phyloP scores from a whole-genome alignment of 176 grass and related monocot genomes.

The Oryza brachyantha region DNA sequence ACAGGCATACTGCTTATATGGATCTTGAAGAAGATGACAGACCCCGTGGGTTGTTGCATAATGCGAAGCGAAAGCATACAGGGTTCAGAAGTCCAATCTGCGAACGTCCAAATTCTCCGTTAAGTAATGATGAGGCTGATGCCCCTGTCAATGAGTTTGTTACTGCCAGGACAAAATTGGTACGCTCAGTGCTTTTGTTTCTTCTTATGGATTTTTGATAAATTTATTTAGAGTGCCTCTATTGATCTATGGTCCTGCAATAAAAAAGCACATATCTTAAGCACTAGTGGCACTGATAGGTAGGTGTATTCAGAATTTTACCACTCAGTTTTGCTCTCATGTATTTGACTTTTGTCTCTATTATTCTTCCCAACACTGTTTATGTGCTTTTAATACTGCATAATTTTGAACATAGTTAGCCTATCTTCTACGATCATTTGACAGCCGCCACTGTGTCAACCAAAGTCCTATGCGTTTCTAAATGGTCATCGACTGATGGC shows the following conservation, averaged over 20 bases:
- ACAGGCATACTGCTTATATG: constrained; percentile 34
- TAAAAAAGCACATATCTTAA: not conserved
- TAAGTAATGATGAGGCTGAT: constrained; percentile 73
- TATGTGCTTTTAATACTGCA: not conserved
- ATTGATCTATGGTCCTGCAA: not conserved
- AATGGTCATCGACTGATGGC: not conserved
- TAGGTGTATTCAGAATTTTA: not conserved
- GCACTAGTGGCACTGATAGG: not conserved
- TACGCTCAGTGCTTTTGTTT: constrained; percentile 28
- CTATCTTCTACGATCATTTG: not conserved
- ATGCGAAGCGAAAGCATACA: constrained; percentile 58
- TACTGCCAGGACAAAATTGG: constrained; percentile 88
- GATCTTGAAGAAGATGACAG: constrained; percentile 52
- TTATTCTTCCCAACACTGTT: not conserved
- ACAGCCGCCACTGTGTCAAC: not conserved
- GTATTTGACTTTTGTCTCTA: not conserved
- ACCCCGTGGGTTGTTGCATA: constrained; percentile 35
- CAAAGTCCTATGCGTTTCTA: not conserved
- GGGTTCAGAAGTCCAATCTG: constrained; percentile 94
- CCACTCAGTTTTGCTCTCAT: not conserved
- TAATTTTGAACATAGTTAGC: constrained; percentile 1
- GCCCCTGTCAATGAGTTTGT: constrained; percentile 54
- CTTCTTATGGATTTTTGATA: not conserved
- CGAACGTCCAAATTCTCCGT: constrained; percentile 68
- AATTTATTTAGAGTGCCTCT: constrained; percentile 11